Evolutionary conservation across 169 alveolate species (phyloP).

Genomic region (Amoebophrya sp.): DNA sequence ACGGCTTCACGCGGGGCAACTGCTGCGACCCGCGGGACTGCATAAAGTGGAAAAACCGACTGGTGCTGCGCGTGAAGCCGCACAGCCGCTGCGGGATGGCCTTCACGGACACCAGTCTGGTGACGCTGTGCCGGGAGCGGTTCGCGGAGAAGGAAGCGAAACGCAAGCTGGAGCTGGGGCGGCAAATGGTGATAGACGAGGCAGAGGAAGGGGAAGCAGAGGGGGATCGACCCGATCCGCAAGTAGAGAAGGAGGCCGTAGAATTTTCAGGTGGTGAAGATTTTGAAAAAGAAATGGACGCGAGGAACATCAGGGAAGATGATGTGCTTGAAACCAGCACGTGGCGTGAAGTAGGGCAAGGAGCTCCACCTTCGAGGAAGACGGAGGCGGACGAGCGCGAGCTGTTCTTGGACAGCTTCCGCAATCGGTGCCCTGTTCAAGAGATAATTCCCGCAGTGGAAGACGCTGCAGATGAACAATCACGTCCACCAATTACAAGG

Average conservation of each 20-base stretch:
- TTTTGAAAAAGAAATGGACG: background rate
- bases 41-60: background rate
- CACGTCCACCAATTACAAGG: background rate
- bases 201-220: too few relatives aligned
- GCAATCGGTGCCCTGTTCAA: background rate
- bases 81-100: background rate
- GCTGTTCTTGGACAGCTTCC: background rate
- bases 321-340: too few relatives aligned
- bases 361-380: too few relatives aligned
- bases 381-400: background rate
- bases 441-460: background rate
- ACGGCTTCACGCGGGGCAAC: background rate
- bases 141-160: background rate
- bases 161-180: background rate
- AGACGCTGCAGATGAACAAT: background rate
- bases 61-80: background rate
- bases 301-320: too few relatives aligned
- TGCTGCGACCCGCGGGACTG: background rate
- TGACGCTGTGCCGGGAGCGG: background rate
- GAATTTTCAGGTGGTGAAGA: too few relatives aligned
- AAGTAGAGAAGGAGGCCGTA: too few relatives aligned
- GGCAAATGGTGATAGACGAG: too few relatives aligned
- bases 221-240: too few relatives aligned
- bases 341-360: too few relatives aligned
- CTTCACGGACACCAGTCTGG: background rate